Evolutionary conservation across 768 basidiomycete genomes (phyloP), one percentile per base, ranked within the genome.

Genomic region (Suillus occidentalis): DNA sequence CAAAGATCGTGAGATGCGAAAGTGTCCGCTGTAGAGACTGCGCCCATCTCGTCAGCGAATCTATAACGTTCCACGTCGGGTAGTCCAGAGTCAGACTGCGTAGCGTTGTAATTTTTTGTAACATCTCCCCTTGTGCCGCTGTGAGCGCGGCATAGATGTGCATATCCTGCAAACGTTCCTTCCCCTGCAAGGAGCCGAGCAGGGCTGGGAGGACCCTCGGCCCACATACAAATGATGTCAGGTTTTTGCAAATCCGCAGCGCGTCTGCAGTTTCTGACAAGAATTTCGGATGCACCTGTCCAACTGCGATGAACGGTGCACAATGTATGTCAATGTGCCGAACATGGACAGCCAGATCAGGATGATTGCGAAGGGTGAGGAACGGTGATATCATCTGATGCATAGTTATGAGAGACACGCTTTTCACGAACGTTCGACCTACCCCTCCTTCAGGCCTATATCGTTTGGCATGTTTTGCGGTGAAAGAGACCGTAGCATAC

Each of bases 51-150:
- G 90, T 88, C 22, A 93, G 71, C 8, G 78, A 68, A 70, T 89
- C 83, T 61, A 89, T 76, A 25, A 89, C 74, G 67, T 83, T 84
- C 87, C 87, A 88, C 4, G 85, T 85, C n/a, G 86, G 84, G 60
- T 75, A 80, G 59, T 91, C 86, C 34, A 92, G 75, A 6, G 81
- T 76, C 18, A 93, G 68, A 28, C 72, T 79, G 13, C 79, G 78
- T 39, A 91, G 72, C 0, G 55, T 73, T 73, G 22, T 66, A 20
- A 87, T 65, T 28, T 79, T 70, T 14, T 77, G 64, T 31, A 91
- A 77, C 62, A 79, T 74, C 22, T 75, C 69, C 0, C 83, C 73
- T 68, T 90, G 88, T 22, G 81, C 78, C 0, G 78, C 77, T 0
- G 84, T 84, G n/a, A 92, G 72, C n/a, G 78, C 76, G 0, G 84